A percentile compares a stretch with the other conserved stretches of the same genome.
Evolutionary conservation across 2,329 filamentous ascomycete species (phyloP).

Genomic region (Sclerotiophoma versabilis): DNA sequence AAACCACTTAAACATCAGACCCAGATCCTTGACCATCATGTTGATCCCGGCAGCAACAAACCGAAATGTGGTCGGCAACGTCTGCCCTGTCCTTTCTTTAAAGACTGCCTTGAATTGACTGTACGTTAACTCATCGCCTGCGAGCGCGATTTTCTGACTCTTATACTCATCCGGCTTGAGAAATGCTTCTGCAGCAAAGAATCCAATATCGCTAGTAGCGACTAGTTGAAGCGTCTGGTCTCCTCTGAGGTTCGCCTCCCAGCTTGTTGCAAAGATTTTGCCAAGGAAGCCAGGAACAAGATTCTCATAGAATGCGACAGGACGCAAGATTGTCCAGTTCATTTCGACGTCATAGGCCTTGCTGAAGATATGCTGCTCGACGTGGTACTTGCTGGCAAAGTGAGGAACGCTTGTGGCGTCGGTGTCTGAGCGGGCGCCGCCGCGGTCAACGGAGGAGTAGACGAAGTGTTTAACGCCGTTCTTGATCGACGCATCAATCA

Average conservation of each 20-base stretch:
- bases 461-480: conserved; percentile 48
- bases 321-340: conserved; percentile 66
- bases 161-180: conserved; percentile 49
- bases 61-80: conserved; percentile 51
- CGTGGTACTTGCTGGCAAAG: conserved; percentile 66
- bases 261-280: conserved; percentile 53
- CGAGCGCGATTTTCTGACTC: conserved; percentile 53
- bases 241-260: conserved; percentile 42
- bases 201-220: conserved; percentile 56
- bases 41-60: conserved; percentile 44
- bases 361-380: conserved; percentile 65
- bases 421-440: conserved; percentile 52
- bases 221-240: conserved; percentile 45
- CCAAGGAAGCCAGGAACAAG: conserved; percentile 54
- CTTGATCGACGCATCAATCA: conserved; percentile 44
- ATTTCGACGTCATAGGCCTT: conserved; percentile 50
- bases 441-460: conserved; percentile 49
- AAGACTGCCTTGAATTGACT: conserved; percentile 52
- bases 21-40: conserved; percentile 48
- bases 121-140: conserved; percentile 58
- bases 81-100: conserved; percentile 51
- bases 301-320: conserved; percentile 68
- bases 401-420: conserved; percentile 65
- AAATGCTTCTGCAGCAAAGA: conserved; percentile 57
- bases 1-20: conserved; percentile 59